These are phyloP conservation scores for Oxytropis ochrocephala DNA, from an alignment of 306 rosid species.

Conservation along the genomic window DNA sequence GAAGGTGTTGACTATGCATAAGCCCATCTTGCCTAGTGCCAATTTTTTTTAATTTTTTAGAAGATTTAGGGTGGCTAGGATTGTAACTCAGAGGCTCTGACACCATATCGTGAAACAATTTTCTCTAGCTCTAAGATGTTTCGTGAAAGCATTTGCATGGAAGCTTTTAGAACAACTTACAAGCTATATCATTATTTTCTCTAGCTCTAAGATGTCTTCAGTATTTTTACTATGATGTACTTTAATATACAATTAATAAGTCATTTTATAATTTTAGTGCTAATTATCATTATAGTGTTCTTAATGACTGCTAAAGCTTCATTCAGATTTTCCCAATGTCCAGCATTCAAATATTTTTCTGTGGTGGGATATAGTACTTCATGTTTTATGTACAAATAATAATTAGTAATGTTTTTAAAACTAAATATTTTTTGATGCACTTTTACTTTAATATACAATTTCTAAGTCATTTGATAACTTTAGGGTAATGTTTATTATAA, in stretches of 20 bases:
- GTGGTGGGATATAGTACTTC: not conserved
- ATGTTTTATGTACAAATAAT: conserved; percentile 7
- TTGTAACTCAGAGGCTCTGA: not conserved
- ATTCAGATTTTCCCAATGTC: not conserved
- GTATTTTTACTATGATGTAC: not conserved
- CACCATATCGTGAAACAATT: not conserved
- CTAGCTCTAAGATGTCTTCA: not conserved
- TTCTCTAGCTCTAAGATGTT: not conserved
- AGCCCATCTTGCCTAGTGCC: not conserved
- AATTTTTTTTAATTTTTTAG: not conserved
- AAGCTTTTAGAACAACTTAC: not conserved
- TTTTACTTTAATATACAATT: not conserved
- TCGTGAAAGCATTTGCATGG: not conserved
- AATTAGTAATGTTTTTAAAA: conserved; percentile 11
- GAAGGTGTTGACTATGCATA: not conserved
- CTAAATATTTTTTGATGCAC: not conserved
- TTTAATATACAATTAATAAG: conserved; percentile 5
- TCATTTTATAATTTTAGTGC: conserved; percentile 9
- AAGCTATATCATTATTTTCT: not conserved
- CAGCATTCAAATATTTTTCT: not conserved
- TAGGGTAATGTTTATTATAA: not conserved
- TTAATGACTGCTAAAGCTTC: conserved; percentile 6
- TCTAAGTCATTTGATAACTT: not conserved
- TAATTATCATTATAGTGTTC: not conserved
- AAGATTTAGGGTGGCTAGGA: not conserved